Percentiles rank a stretch among this genome's conserved stretches.
These are phyloP conservation scores for Jacaranda mimosifolia DNA, from an alignment of 257 asterid genomes.

Conservation along the genomic window DNA sequence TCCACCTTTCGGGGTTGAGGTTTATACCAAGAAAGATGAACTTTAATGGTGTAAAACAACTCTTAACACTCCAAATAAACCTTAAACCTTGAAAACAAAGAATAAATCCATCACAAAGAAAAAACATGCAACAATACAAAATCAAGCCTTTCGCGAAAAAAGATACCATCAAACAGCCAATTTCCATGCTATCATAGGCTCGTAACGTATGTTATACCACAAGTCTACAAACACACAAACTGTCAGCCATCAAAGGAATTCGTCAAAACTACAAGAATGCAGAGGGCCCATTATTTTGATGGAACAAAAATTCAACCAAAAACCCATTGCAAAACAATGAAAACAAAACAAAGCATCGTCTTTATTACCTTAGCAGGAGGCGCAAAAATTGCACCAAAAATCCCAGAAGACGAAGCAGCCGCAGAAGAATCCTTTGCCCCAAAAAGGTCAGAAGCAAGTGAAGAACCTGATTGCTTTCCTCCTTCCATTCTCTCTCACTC, in stretches of 20 bases:
- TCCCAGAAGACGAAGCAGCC: constrained; percentile 58
- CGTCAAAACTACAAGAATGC: background rate
- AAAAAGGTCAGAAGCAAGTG: constrained; percentile 89
- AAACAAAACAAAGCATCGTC: background rate
- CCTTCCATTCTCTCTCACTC: constrained; percentile 62
- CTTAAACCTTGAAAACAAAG: background rate
- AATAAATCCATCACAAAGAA: constrained; percentile 8
- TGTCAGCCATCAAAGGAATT: constrained; percentile 1
- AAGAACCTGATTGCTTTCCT: constrained; percentile 66
- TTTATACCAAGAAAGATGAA: constrained; percentile 9
- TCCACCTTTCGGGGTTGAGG: background rate
- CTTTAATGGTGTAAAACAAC: background rate
- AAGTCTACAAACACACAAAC: background rate
- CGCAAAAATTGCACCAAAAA: constrained; percentile 72
- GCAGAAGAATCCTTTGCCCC: constrained; percentile 67
- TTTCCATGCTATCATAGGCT: background rate
- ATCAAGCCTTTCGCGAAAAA: constrained; percentile 7
- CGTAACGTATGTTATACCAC: background rate
- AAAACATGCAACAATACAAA: constrained; percentile 37
- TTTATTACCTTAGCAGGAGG: constrained; percentile 66
- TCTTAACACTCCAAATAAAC: constrained; percentile 13
- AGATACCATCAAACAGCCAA: constrained; percentile 15
- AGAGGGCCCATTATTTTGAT: constrained; percentile 10
- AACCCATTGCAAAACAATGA: background rate
- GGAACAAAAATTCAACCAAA: constrained; percentile 1